These are phyloP conservation scores for Lasiosphaeria miniovina DNA, from an alignment of 495 filamentous ascomycete genomes.

Conservation along the genomic window DNA sequence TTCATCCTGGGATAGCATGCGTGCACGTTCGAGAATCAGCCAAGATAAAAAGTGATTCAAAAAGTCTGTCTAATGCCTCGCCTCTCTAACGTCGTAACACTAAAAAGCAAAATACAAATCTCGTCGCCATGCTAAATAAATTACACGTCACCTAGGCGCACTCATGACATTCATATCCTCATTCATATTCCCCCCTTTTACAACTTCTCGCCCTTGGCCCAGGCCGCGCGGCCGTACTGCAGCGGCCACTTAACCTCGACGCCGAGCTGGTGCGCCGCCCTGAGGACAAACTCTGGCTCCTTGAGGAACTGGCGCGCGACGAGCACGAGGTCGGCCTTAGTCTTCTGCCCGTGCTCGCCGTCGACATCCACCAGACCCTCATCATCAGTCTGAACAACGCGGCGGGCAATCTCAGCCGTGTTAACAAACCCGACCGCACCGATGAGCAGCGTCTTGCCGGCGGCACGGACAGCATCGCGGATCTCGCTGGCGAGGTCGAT, in stretches of 20 bases:
- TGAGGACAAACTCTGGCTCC: constrained; percentile 65
- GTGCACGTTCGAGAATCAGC: too few species aligned
- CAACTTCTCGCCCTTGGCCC: constrained; percentile 23
- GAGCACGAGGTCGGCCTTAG: constrained; percentile 62
- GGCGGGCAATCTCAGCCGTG: constrained; percentile 55
- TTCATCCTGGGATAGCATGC: too few species aligned
- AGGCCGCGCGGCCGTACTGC: constrained; percentile 47
- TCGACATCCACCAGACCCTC: constrained; percentile 36
- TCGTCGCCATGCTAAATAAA: too few species aligned
- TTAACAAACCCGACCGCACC: constrained; percentile 75
- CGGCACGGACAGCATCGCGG: constrained; percentile 52
- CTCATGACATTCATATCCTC: too few species aligned
- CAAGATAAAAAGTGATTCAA: too few species aligned
- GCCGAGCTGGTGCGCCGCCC: constrained; percentile 56
- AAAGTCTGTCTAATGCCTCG: too few species aligned
- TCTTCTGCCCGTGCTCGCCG: constrained; percentile 40
- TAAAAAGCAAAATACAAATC: too few species aligned
- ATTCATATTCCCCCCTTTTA: not conserved
- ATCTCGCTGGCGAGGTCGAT: constrained; percentile 59
- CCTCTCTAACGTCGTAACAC: too few species aligned
- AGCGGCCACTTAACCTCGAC: constrained; percentile 53
- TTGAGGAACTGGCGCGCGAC: constrained; percentile 62
- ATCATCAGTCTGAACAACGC: constrained; percentile 51
- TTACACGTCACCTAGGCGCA: too few species aligned
- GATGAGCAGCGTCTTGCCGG: constrained; percentile 49